These are phyloP conservation scores for Rhodomyrtus psidioides DNA, from an alignment of 441 rosid genomes.

Conservation along the genomic window DNA sequence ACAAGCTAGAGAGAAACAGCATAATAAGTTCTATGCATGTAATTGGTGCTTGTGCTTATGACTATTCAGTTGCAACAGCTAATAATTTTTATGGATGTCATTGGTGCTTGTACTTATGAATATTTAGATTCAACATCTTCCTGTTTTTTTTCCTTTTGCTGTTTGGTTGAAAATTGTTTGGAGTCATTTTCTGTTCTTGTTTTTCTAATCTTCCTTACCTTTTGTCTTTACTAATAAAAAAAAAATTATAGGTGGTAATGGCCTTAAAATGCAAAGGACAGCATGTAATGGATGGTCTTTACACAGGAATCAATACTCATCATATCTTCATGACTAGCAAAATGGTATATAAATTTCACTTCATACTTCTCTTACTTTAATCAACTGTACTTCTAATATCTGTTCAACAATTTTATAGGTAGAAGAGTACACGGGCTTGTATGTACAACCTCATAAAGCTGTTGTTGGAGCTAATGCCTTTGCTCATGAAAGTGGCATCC, in stretches of 20 bases:
- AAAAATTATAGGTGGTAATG: conserved; percentile 69
- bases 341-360: conserved; percentile 50
- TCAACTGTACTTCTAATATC: not conserved
- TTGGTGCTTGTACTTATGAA: not conserved
- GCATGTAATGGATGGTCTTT: conserved; percentile 62
- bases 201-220: not conserved
- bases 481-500: conserved; percentile 90
- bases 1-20: not conserved
- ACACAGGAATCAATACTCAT: conserved; percentile 64
- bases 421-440: conserved; percentile 89
- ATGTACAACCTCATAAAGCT: conserved; percentile 95
- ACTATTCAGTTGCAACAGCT: not conserved
- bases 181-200: not conserved
- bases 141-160: not conserved
- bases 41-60: not conserved
- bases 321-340: conserved; percentile 92
- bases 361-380: conserved; percentile 3
- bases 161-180: not conserved
- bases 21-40: not conserved
- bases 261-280: conserved; percentile 81
- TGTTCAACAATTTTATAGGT: conserved; percentile 41
- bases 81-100: not conserved
- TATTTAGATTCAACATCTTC: not conserved
- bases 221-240: not conserved
- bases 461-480: conserved; percentile 93